Percentiles rank a stretch among this genome's conserved stretches.
These are phyloP conservation scores for Tephrocybe sp. DNA, from an alignment of 768 basidiomycete genomes.

Conservation along the genomic window DNA sequence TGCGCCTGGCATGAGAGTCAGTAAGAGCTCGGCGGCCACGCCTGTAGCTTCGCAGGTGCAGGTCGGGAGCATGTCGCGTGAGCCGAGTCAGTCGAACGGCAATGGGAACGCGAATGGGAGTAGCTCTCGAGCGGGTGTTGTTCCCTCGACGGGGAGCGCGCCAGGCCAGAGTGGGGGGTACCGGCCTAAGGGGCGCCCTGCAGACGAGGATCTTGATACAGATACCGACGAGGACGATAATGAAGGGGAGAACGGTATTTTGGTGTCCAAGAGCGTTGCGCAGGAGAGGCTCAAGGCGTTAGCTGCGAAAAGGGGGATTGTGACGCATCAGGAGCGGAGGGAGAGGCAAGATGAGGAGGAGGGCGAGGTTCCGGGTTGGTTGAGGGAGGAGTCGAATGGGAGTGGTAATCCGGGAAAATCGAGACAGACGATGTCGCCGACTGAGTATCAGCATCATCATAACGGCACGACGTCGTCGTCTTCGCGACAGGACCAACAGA, in stretches of 20 bases:
- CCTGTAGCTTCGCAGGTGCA: constrained; percentile 46
- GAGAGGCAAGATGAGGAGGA: constrained; percentile 16
- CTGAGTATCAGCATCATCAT: neutral
- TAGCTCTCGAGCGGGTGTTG: neutral
- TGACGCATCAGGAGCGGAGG: constrained; percentile 14
- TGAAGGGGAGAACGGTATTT: constrained; percentile 30
- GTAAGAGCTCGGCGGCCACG: constrained; percentile 57
- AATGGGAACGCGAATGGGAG: neutral
- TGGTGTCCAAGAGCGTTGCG: constrained; percentile 65
- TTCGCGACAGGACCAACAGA: constrained; percentile 10
- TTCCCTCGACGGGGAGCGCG: neutral
- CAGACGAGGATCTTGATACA: constrained; percentile 63
- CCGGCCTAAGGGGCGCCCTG: constrained; percentile 62
- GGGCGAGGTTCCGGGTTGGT: constrained; percentile 23
- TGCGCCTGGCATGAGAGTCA: constrained; percentile 36
- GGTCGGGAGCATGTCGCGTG: constrained; percentile 25
- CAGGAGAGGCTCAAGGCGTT: constrained; percentile 64
- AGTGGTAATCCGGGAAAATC: neutral
- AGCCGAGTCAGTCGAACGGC: neutral
- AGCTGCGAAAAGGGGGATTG: constrained; percentile 42
- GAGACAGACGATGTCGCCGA: neutral
- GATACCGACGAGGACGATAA: constrained; percentile 51
- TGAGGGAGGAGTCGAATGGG: constrained; percentile 4
- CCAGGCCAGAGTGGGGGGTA: constrained; percentile 36
- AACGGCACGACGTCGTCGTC: neutral